These are phyloP conservation scores for Agaricus sinodeliciosus DNA, from an alignment of 768 basidiomycete genomes.

Conservation along the genomic window DNA sequence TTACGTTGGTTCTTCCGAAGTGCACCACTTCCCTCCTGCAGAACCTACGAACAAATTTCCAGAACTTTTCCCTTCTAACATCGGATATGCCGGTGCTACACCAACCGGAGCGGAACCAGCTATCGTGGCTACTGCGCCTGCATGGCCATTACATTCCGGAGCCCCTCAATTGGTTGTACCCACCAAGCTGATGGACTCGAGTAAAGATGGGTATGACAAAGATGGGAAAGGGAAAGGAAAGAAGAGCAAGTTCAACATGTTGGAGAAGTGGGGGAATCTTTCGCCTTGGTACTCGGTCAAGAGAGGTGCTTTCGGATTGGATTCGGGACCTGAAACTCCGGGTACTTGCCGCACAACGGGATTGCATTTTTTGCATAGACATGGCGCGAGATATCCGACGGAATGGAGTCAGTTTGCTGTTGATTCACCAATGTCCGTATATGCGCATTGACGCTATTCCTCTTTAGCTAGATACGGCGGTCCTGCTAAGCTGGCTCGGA, in stretches of 20 bases:
- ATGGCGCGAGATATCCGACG: constrained; percentile 73
- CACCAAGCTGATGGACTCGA: constrained; percentile 19
- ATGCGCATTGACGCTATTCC: not conserved
- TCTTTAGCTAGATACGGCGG: constrained; percentile 52
- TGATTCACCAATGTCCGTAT: not conserved
- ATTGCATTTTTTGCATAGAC: constrained; percentile 74
- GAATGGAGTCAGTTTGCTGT: constrained; percentile 42
- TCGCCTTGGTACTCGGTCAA: constrained; percentile 82
- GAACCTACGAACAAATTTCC: constrained; percentile 70
- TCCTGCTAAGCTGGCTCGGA: constrained; percentile 48
- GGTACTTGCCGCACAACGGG: constrained; percentile 66
- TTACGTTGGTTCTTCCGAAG: constrained; percentile 65
- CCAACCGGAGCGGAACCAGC: constrained; percentile 77
- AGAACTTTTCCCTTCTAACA: constrained; percentile 66
- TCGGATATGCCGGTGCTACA: constrained; percentile 73
- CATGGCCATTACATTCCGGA: constrained; percentile 73
- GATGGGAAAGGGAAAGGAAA: constrained; percentile 12
- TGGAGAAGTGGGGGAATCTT: constrained; percentile 79
- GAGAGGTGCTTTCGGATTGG: constrained; percentile 59
- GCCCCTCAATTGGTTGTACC: constrained; percentile 61
- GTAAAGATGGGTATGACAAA: constrained; percentile 13
- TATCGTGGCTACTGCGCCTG: constrained; percentile 65
- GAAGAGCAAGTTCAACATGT: constrained; percentile 49
- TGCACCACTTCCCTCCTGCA: constrained; percentile 65
- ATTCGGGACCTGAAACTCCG: constrained; percentile 66